These are phyloP conservation scores for Solanum paucissectum DNA, from an alignment of 257 asterid species.

Conservation along the genomic window DNA sequence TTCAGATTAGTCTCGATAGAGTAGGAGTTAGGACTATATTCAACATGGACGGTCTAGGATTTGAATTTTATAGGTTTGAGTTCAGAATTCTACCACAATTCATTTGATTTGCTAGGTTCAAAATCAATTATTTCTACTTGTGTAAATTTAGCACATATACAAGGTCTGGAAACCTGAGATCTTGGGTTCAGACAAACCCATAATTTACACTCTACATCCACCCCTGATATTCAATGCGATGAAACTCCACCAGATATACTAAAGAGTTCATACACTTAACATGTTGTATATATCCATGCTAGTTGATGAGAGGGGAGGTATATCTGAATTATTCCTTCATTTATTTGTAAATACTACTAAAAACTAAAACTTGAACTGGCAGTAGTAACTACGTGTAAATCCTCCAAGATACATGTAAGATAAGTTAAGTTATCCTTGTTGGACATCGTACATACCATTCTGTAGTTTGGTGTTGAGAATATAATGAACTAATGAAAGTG, in stretches of 20 bases:
- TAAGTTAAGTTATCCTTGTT: not conserved
- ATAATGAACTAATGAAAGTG: not conserved
- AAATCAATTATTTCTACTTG: not conserved
- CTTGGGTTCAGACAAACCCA: not conserved
- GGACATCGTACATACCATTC: not conserved
- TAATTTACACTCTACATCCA: not conserved
- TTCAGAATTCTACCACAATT: not conserved
- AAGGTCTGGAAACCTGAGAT: not conserved
- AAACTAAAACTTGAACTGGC: not conserved
- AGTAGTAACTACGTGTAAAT: not conserved
- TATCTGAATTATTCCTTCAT: not conserved
- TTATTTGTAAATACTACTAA: not conserved
- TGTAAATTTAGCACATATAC: not conserved
- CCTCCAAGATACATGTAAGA: not conserved
- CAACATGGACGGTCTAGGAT: not conserved
- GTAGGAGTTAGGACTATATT: not conserved
- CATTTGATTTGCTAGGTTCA: not conserved
- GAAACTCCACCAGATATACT: not conserved
- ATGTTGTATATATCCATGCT: not conserved
- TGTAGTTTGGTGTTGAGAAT: not conserved
- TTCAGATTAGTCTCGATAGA: not conserved
- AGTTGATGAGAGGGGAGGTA: not conserved
- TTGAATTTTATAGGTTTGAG: not conserved
- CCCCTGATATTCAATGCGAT: not conserved
- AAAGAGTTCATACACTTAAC: not conserved